Conservation (phyloP, 2,329 filamentous ascomycete genomes). For the Hypoxylon sp. region DNA sequence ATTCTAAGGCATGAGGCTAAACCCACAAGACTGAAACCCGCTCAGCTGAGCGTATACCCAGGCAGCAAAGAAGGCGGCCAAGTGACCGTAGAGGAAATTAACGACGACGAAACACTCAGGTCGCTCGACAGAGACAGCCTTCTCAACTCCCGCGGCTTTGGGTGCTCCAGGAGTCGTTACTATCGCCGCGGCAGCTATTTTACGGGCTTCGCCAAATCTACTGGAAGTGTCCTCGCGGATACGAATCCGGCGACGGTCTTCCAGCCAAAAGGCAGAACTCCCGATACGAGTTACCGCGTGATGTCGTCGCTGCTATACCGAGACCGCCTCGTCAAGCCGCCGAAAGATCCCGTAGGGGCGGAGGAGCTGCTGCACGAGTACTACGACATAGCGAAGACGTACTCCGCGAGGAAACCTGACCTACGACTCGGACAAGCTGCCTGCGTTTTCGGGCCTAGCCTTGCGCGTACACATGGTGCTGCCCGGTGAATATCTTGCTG, state of each 20-base stretch:
- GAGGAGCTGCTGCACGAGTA: neutral
- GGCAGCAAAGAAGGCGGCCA: neutral
- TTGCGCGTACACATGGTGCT: slow-evolving; percentile 1
- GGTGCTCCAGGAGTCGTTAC: slow-evolving; percentile 19
- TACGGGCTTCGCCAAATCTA: slow-evolving; percentile 19
- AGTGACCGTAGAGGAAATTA: neutral
- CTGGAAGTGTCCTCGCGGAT: slow-evolving; percentile 16
- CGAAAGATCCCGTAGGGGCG: neutral
- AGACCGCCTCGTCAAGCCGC: neutral
- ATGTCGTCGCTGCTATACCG: neutral
- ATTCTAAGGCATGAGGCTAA: slow-evolving; percentile 3
- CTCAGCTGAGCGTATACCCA: neutral
- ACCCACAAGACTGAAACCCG: neutral
- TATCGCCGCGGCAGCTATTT: slow-evolving; percentile 12
- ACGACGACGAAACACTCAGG: neutral
- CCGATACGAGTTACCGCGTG: neutral
- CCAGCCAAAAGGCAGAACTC: neutral
- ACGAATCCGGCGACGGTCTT: slow-evolving; percentile 9
- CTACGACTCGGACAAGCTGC: slow-evolving; percentile 11
- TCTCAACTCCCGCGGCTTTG: slow-evolving; percentile 12
- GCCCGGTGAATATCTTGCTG: slow-evolving; percentile 1
- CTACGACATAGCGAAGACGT: neutral
- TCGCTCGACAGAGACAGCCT: neutral
- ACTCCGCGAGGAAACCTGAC: slow-evolving; percentile 10
- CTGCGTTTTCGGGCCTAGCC: slow-evolving; percentile 15